Evolutionary conservation across 495 filamentous ascomycete species (phyloP).

Genomic region (Penicillium arizonense): DNA sequence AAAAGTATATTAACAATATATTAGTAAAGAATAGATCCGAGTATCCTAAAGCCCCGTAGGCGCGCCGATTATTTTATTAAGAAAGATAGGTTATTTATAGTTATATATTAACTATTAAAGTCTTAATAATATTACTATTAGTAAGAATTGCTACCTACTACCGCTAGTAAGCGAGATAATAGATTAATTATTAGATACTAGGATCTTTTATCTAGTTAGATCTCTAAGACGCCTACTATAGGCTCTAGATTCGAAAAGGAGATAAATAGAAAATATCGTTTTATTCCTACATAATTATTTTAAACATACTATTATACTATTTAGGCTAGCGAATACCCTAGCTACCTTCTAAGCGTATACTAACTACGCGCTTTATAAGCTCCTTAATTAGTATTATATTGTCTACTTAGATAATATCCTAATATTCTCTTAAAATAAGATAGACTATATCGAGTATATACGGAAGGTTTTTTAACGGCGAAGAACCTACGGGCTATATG

Average conservation of each 20-base stretch:
- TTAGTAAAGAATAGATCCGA: too few species aligned
- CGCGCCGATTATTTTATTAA: too few species aligned
- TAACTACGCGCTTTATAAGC: not conserved
- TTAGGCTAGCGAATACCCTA: slow-evolving; percentile 12
- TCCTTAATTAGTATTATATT: not conserved
- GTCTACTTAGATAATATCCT: not conserved
- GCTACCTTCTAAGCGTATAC: slow-evolving; percentile 4
- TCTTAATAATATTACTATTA: too few species aligned
- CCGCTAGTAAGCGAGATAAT: not conserved
- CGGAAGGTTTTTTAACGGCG: too few species aligned
- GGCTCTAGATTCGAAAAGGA: not conserved
- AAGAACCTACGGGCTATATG: too few species aligned
- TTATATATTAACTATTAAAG: too few species aligned
- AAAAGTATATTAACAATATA: not conserved
- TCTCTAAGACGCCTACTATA: not conserved
- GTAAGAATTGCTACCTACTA: not conserved
- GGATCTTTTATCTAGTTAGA: not conserved
- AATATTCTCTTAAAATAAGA: not conserved
- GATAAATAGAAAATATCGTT: slow-evolving; percentile 20
- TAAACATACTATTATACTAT: slow-evolving; percentile 19
- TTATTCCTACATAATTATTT: slow-evolving; percentile 11
- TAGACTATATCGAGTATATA: too few species aligned
- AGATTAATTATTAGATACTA: not conserved
- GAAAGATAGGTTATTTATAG: too few species aligned
- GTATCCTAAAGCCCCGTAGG: too few species aligned